Evolutionary conservation across 1,139 yeast species (phyloP), one percentile per base, ranked within the genome.

Genomic region (Lodderomyces margitis): DNA sequence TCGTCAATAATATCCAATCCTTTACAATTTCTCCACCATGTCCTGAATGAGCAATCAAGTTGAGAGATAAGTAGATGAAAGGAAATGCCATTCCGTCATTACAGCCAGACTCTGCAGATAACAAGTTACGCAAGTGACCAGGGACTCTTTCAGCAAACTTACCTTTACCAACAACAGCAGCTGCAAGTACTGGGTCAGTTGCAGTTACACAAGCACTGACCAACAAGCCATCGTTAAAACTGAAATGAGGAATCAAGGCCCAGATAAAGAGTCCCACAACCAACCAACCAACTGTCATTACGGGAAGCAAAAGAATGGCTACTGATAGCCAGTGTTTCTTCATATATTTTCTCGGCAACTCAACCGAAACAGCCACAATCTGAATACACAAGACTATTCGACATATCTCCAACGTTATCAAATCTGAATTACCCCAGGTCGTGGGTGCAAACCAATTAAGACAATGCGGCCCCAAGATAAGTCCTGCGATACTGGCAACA

Each of bases 1-100:
- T 76, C 2, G 96, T 87, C 35, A 83, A 68, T 46, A 84, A 74
- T 43, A 92, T 72, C 94, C 96, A 92, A 49, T 92, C 86, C 58
- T 83, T 83, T 23, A 91, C 80, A 49, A 91, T 86, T 48, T 79
- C 81, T 2, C 78, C 74, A 1, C 81, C 74, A 39, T 87, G 61
- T 3, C 89, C 89, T 5, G 75, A 70, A 57, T 87, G 81, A 17
- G 81, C 61, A 41, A 89, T 80, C 37, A 89, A 60, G 55, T 83
- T 75, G 42, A 89, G 61, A 1, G 96, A 83, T 39, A 91, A 66
- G 54, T 74, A 89, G 34, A 89, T 87, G 58, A 92, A 92, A 0
- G 98, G 98, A 59, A 89, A 91, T 0, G 98, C 98, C 94, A 92
- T 87, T 42, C 98, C 98, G 58, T 92, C 98, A 62, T 92, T 92